Evolutionary conservation across 2,329 filamentous ascomycete genomes (phyloP), one percentile per base, ranked within the genome.

Genomic region (Graphiopsis chlorocephala): DNA sequence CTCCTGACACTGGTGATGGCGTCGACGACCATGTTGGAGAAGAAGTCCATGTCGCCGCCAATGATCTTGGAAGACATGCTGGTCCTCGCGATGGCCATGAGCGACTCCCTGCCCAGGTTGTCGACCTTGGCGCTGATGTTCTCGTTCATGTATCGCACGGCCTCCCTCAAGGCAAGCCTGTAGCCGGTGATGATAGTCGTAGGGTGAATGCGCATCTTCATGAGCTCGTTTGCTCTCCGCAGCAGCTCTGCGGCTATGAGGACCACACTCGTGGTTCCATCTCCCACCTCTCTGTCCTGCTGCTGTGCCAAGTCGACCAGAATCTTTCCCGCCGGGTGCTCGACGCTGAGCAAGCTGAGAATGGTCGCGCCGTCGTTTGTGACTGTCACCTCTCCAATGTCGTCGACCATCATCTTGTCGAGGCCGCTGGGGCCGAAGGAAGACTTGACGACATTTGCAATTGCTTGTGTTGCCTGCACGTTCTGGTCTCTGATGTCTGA

Each of bases 361-460:
- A 99, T 99, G 35, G 95, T 99, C 63, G 95, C 95, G 76, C 95
- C 95, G 80, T 99, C 95, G 81, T 99, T 99, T 71, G 95, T 99
- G 65, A 99, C 95, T 67, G 95, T 99, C 66, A 99, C 95, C 83
- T 99, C 95, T 76, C 95, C 95, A 78, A 99, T 98, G 78, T 99
- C 95, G 82, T 99, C 95, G 73, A 99, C 95, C 95, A 99, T 98
- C 95, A 99, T 99, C 87, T 99, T 99, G 79, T 99, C 95, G 71
- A 99, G 86, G 57, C 95, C 95, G 68, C 92, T 97, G 60, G 95
- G 95, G 64, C 95, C 95, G 77, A 99, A 99, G 17, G 95, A 99
- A 80, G 92, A 97, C 84, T 97, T 98, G 79, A 99, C 93, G 66
- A 99, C 93, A 88, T 98, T 99, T 74, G 95, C 90, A 75, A 99